Conservation (phyloP, 371 early-diverging fungal species). For the Apophysomyces ossiformis region DNA sequence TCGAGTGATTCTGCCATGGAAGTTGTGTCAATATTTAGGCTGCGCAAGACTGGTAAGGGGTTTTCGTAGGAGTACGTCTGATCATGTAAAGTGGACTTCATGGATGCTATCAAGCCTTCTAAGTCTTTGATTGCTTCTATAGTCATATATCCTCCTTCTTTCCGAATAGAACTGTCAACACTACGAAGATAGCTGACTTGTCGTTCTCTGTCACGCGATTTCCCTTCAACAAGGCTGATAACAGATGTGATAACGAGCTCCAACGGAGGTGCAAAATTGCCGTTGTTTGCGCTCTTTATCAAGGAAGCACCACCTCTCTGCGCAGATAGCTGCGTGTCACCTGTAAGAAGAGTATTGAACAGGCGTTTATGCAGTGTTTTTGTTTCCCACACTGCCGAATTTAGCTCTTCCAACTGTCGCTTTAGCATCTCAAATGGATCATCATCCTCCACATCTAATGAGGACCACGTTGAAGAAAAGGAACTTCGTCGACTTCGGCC, state of each 20-base stretch:
- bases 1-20: constrained; percentile 20
- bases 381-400: constrained; percentile 26
- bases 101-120: not conserved
- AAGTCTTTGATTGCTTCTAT: constrained; percentile 19
- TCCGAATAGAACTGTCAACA: constrained; percentile 20
- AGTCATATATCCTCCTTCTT: constrained; percentile 17
- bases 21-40: constrained; percentile 13
- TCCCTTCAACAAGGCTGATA: constrained; percentile 17
- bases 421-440: constrained; percentile 23
- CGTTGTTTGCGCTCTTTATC: not conserved
- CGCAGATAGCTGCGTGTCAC: constrained; percentile 7
- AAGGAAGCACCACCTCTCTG: not conserved
- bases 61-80: constrained; percentile 5
- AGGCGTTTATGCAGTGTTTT: constrained; percentile 22
- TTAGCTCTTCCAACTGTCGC: constrained; percentile 22
- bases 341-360: constrained; percentile 22
- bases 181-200: constrained; percentile 18
- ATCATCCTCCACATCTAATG: constrained; percentile 14
- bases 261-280: constrained; percentile 22
- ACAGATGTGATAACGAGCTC: constrained; percentile 24
- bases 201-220: constrained; percentile 22
- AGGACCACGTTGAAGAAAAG: constrained; percentile 12
- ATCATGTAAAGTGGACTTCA: constrained; percentile 14
- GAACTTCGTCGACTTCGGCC: constrained; percentile 21
- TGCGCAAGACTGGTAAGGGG: constrained; percentile 17